These are phyloP conservation scores for Lenwebbia sp. DNA, from an alignment of 345 rosid genomes.

Conservation along the genomic window DNA sequence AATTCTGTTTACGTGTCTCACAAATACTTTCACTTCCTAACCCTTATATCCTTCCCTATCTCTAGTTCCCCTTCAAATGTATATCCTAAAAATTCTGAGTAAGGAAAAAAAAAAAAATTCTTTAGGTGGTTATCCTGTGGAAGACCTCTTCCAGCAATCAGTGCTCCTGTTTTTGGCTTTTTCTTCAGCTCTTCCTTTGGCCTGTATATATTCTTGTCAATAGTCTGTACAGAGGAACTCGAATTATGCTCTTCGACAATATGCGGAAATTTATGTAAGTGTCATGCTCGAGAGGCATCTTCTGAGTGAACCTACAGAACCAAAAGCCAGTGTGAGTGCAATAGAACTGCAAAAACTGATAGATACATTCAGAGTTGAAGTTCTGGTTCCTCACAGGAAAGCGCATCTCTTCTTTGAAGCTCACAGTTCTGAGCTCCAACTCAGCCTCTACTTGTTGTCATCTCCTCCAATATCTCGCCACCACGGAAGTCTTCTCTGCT, in stretches of 20 bases:
- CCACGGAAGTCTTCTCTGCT: slow-evolving; percentile 42
- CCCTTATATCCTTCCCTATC: neutral
- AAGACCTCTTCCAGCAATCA: neutral
- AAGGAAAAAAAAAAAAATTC: neutral
- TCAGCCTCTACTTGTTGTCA: slow-evolving; percentile 75
- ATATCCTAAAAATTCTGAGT: neutral
- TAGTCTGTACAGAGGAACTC: neutral
- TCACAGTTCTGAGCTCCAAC: slow-evolving; percentile 48
- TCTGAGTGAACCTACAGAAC: slow-evolving; percentile 18
- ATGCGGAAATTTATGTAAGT: neutral
- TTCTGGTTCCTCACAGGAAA: slow-evolving; percentile 8
- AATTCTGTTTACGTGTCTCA: neutral
- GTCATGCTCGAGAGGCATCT: neutral
- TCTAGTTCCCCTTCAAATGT: neutral
- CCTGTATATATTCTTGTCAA: neutral
- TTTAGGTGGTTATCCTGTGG: neutral
- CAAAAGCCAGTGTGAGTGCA: neutral
- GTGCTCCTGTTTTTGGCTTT: neutral
- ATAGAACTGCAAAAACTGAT: neutral
- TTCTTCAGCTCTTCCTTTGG: neutral
- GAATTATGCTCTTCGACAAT: neutral
- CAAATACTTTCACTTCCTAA: neutral
- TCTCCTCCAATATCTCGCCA: slow-evolving; percentile 65
- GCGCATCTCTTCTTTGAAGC: slow-evolving; percentile 40
- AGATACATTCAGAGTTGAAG: neutral